Base-by-base conservation (phyloP, 768 basidiomycete genomes). In the Pholiota molesta region DNA sequence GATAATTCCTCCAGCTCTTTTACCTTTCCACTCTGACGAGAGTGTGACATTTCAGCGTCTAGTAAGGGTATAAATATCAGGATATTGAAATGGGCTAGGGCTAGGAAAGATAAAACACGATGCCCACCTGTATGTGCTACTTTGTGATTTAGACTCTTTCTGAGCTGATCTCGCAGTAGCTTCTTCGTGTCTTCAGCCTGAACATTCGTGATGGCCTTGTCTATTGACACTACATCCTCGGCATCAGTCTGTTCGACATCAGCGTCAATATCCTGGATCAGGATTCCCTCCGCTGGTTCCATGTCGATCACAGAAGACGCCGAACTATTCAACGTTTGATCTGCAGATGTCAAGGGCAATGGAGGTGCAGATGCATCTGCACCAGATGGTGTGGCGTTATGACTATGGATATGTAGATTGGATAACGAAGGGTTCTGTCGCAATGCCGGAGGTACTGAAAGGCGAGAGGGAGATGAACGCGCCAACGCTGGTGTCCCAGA, bases 261-360 rank as follows among this genome's bases (percentile, higher is more conserved):
- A 29, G 79, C 79, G 44, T 91, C 90, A 44, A 82, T 81, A 70
- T 92, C 91, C 66, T 87, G 86, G 49, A 92, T 79, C 44, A 92
- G 76, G 57, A 92, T 87, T 9, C 88, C 87, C 65, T 91, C 90
- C 56, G 78, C 79, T 61, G 86, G 74, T 64, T 90, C 87, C 74
- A 90, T 70, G 69, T 89, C 86, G 67, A 85, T 77, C 19, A 90
- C 80, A 39, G 91, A 92, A 51, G 89, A 91, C 37, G 89, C 84
- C 21, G 89, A 86, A 71, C 87, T 89, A 68, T 86, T 83, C 47
- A 86, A 74, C 47, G 71, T 75, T 29, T 78, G 70, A 60, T 73
- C 78, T 14, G 62, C 65, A 9, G 71, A 67, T 42, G 58, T 59
- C 39, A 66, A 61, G 47, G 63, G 68, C 47, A 61, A 31, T 40